Base-by-base conservation (phyloP, 2,329 filamentous ascomycete species). In the Neofusicoccum ribis region DNA sequence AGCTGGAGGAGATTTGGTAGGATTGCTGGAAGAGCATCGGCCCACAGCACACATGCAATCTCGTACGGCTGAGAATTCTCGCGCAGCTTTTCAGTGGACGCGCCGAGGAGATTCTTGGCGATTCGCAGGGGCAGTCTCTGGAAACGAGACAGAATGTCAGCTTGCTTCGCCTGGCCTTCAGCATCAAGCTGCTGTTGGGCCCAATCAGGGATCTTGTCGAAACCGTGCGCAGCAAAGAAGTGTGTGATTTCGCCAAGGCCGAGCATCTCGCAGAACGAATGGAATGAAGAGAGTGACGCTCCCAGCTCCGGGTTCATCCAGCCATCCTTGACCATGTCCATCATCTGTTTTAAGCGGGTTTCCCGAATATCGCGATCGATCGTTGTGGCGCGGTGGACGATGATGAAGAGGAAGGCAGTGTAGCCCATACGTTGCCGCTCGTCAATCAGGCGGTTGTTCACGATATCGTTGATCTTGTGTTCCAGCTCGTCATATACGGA, bases 91-190 rank as follows among this genome's bases (percentile, higher is more conserved):
- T 99, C 96, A 0, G 95, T 94, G 0, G 94, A 96, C 56, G 93
- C 94, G 1, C 90, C 91, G n/a, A 99, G 81, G 73, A 98, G 91
- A 0, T 92, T 92, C 74, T 97, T 97, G 1, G 94, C 97, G 6
- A 91, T 86, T 65, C 94, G 88, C 47, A 99, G 80, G 3, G 95
- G 95, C 14, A 98, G 80, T 66, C 85, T 83, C 84, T 90, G 88
- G 59, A 92, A 87, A 66, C 91, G 88, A 68, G 91, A 86, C 66
- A 93, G 89, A 69, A 98, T 87, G 66, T 92, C 88, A 23, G 84
- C 85, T 76, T 98, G 94, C 50, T 97, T 83, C 3, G 86, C 85
- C 69, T 91, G 86, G 1, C 94, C 95, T 72, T 95, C 91, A 7
- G 84, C 85, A 73, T 97, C 92, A 34, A 98, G 84, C 54, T 87